Percentiles rank a stretch among this genome's conserved stretches.
phyloP scores from a whole-genome alignment of 2,329 filamentous ascomycete genomes.

The Aspergillus costaricaensis region DNA sequence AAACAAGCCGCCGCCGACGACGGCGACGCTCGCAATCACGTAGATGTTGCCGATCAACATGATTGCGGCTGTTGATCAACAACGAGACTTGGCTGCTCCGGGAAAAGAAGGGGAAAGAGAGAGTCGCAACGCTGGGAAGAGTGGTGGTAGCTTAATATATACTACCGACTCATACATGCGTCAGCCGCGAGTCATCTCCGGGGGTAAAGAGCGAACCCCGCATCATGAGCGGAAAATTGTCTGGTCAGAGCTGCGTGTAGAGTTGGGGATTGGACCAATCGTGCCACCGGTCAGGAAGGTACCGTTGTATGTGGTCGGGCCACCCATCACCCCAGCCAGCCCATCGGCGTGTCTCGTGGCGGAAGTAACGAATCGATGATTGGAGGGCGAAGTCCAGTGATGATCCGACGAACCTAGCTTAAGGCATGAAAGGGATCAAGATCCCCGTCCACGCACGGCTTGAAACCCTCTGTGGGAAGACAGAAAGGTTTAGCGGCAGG shows the following conservation, averaged over 20 bases:
- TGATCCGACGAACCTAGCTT: not conserved
- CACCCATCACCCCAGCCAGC: not conserved
- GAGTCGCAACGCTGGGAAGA: not conserved
- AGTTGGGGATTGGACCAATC: not conserved
- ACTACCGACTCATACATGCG: not conserved
- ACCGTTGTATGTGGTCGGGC: constrained; percentile 3
- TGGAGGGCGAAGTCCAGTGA: not conserved
- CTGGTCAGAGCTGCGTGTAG: not conserved
- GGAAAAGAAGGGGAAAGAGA: not conserved
- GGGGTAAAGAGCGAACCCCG: not conserved
- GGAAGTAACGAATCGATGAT: not conserved
- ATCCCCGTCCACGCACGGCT: constrained; percentile 1
- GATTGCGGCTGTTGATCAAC: not conserved
- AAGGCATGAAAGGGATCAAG: not conserved
- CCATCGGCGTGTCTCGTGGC: not conserved
- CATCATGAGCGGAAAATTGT: not conserved
- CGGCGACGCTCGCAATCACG: constrained; percentile 58
- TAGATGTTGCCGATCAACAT: constrained; percentile 54
- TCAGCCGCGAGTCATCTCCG: not conserved
- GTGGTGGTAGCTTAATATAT: not conserved
- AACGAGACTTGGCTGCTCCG: not conserved
- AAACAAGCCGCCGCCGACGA: constrained; percentile 36
- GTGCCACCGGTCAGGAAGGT: not conserved
- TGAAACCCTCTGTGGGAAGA: not conserved
- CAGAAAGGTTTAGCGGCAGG: not conserved